Conservation (phyloP, 768 basidiomycete species). For the Naganishia randhawae region DNA sequence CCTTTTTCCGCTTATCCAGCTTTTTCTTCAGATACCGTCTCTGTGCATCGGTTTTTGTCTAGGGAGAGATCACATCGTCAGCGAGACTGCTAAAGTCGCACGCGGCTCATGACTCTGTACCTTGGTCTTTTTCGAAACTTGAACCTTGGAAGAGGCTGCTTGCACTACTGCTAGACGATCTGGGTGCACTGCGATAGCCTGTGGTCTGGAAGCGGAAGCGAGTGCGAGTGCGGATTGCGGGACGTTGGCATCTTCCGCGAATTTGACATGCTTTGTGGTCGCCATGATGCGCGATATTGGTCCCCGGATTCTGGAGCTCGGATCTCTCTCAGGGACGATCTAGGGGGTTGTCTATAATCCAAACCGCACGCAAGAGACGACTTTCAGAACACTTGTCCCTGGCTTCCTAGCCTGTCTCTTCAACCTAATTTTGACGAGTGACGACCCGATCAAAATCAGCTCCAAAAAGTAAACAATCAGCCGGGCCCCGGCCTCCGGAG, state of each 20-base stretch:
- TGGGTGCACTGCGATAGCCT: slow-evolving; percentile 10
- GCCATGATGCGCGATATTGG: not conserved
- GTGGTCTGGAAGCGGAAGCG: not conserved
- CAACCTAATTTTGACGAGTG: not conserved
- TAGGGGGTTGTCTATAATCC: not conserved
- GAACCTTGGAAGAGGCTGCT: not conserved
- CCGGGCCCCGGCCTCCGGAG: not conserved
- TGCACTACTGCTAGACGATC: slow-evolving; percentile 17
- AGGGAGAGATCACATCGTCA: slow-evolving; percentile 6
- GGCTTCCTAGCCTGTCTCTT: too few species aligned
- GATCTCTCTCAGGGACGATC: not conserved
- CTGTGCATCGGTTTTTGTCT: slow-evolving; percentile 69
- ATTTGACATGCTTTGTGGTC: slow-evolving; percentile 19
- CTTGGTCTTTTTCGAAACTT: slow-evolving; percentile 7
- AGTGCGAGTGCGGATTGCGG: not conserved
- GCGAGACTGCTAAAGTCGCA: not conserved
- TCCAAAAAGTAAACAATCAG: slow-evolving; percentile 5
- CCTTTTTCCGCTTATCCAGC: slow-evolving; percentile 61
- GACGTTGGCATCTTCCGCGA: not conserved
- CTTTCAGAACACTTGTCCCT: too few species aligned
- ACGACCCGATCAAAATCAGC: too few species aligned
- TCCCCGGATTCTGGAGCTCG: not conserved
- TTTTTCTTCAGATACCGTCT: slow-evolving; percentile 70
- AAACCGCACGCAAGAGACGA: too few species aligned
- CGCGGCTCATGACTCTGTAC: not conserved